Evolutionary conservation across 1,284 basidiomycete species (phyloP).

Genomic region (Athelia psychrophila): DNA sequence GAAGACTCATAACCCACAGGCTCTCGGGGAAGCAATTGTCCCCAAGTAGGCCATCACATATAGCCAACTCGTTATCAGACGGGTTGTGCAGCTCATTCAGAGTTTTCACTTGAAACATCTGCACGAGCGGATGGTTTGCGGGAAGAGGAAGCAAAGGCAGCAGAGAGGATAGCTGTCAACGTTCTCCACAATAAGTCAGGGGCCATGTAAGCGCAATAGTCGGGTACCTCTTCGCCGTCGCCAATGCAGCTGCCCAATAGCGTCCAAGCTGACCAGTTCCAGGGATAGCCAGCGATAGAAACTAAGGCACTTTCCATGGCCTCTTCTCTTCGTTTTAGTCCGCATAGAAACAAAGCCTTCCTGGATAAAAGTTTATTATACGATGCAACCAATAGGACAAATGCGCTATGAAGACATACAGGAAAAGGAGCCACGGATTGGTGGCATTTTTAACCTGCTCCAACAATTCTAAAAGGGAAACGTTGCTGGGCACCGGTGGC

Average conservation of each 20-base stretch:
- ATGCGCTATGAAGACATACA: conserved; percentile 48
- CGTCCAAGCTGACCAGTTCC: conserved; percentile 97
- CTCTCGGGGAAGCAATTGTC: conserved; percentile 79
- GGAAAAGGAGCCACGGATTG: conserved; percentile 86
- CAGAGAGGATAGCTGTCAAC: conserved; percentile 57
- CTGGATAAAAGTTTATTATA: conserved; percentile 34
- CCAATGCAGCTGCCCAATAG: conserved; percentile 79
- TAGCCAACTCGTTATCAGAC: conserved; percentile 75
- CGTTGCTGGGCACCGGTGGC: conserved; percentile 68
- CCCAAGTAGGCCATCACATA: conserved; percentile 75
- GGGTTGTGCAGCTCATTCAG: conserved; percentile 89
- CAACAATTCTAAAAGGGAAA: conserved; percentile 58
- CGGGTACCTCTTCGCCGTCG: conserved; percentile 83
- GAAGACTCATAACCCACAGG: conserved; percentile 83
- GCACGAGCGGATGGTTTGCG: conserved; percentile 69
- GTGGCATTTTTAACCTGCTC: conserved; percentile 50
- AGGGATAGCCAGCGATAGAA: conserved; percentile 82
- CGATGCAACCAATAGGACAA: background rate
- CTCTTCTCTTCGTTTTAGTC: conserved; percentile 77
- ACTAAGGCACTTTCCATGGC: conserved; percentile 82
- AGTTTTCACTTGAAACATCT: conserved; percentile 89
- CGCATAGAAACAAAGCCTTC: conserved; percentile 78
- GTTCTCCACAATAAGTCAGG: conserved; percentile 18
- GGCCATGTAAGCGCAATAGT: conserved; percentile 6
- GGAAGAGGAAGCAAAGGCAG: conserved; percentile 64